Conservation (phyloP, 148 eudicot genomes). For the Simmondsia chinensis region DNA sequence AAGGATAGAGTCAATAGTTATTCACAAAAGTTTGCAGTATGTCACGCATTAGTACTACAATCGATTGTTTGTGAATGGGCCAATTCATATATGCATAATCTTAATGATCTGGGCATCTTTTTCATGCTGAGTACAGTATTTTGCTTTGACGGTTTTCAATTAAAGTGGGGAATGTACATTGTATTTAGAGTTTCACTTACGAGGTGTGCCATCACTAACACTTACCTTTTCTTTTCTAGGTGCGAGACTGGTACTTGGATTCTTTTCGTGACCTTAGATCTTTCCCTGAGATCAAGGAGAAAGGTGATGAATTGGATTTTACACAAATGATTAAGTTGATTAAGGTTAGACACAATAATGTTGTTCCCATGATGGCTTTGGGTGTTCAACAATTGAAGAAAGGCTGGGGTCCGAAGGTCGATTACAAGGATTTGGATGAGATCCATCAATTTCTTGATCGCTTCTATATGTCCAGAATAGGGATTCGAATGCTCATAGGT, state of each 20-base stretch:
- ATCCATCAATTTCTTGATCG: constrained; percentile 93
- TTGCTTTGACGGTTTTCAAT: too few species aligned
- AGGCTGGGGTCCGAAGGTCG: constrained; percentile 48
- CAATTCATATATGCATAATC: too few species aligned
- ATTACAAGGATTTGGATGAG: constrained; percentile 55
- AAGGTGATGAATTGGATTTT: constrained; percentile 65
- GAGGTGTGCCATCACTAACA: not conserved
- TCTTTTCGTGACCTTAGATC: constrained; percentile 90
- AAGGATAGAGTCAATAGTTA: too few species aligned
- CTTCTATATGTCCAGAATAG: constrained; percentile 94
- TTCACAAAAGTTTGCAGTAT: too few species aligned
- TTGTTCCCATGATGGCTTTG: constrained; percentile 94
- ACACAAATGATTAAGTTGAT: constrained; percentile 84
- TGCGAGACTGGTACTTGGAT: constrained; percentile 93
- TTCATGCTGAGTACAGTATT: too few species aligned
- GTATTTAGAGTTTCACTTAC: not conserved
- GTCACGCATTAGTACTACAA: too few species aligned
- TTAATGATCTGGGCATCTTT: too few species aligned
- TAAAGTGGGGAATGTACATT: too few species aligned
- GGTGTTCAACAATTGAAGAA: constrained; percentile 91
- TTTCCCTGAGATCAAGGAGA: constrained; percentile 60
- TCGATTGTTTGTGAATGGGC: too few species aligned
- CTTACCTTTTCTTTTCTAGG: constrained; percentile 27
- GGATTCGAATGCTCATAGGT: constrained; percentile 98
- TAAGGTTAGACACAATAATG: constrained; percentile 93